Percentiles rank a stretch among this genome's conserved stretches.
These are phyloP conservation scores for Parascedosporium putredinis DNA, from an alignment of 2,329 filamentous ascomycete species.

Conservation along the genomic window DNA sequence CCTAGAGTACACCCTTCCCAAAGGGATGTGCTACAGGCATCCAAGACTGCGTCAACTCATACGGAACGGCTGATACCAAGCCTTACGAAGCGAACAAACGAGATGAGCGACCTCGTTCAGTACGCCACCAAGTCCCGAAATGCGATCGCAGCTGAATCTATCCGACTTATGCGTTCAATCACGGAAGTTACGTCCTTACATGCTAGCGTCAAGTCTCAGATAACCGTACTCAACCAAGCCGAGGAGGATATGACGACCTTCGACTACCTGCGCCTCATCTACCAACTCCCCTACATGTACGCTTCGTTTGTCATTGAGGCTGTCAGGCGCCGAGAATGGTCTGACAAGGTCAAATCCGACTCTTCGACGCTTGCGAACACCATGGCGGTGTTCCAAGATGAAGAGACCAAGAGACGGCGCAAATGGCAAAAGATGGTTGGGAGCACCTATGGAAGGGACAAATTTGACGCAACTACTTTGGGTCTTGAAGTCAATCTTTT, in stretches of 20 bases:
- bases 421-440: conserved; percentile 86
- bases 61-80: conserved; percentile 52
- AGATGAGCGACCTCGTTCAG: conserved; percentile 51
- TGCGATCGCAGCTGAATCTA: conserved; percentile 50
- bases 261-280: conserved; percentile 67
- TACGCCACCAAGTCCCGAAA: conserved; percentile 59
- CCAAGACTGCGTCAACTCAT: conserved; percentile 52
- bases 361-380: conserved; percentile 84
- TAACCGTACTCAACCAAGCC: conserved; percentile 60
- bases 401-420: conserved; percentile 77
- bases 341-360: conserved; percentile 79
- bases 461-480: conserved; percentile 57
- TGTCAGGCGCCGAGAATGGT: conserved; percentile 79
- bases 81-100: conserved; percentile 41
- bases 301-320: conserved; percentile 81
- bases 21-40: conserved; percentile 48
- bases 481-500: conserved; percentile 79
- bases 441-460: conserved; percentile 57
- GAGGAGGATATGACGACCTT: conserved; percentile 72
- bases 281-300: conserved; percentile 80
- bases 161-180: conserved; percentile 72
- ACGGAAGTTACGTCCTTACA: conserved; percentile 70
- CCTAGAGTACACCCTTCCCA: conserved; percentile 56
- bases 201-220: conserved; percentile 59
- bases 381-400: conserved; percentile 83